Conservation (phyloP, 768 basidiomycete species). For the Tubosaeta sp. region DNA sequence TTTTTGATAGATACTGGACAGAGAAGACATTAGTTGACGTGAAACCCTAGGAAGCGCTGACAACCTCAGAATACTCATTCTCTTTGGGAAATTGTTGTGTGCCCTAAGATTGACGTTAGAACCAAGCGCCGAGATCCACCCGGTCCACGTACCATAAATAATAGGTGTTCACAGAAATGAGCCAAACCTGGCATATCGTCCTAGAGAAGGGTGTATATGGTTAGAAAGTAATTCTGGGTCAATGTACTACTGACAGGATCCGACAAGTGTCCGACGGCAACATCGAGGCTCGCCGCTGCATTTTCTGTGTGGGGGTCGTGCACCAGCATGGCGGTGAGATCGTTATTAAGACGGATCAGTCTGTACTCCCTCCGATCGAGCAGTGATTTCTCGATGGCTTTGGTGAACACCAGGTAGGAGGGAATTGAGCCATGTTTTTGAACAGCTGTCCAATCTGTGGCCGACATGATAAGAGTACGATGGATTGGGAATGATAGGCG, state of each 20-base stretch:
- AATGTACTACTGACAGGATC: conserved; percentile 70
- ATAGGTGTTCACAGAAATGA: conserved; percentile 92
- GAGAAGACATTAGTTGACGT: neutral
- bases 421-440: conserved; percentile 29
- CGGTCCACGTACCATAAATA: conserved; percentile 77
- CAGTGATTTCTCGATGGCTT: conserved; percentile 62
- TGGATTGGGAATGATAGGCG: neutral
- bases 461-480: conserved; percentile 21
- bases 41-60: neutral
- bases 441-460: conserved; percentile 19
- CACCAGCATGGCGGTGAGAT: conserved; percentile 79
- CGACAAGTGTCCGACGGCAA: conserved; percentile 87
- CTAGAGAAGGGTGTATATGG: conserved; percentile 30
- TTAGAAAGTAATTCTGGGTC: neutral
- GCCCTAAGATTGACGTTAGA: conserved; percentile 43
- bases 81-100: conserved; percentile 83
- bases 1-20: conserved; percentile 66
- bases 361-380: conserved; percentile 80
- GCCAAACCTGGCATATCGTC: conserved; percentile 90
- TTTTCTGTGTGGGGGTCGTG: conserved; percentile 88
- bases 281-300: conserved; percentile 90
- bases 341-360: conserved; percentile 82
- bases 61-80: conserved; percentile 89
- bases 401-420: conserved; percentile 51
- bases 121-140: neutral